Base-by-base conservation (phyloP, 768 basidiomycete species). In the Leccinum sublutescens region DNA sequence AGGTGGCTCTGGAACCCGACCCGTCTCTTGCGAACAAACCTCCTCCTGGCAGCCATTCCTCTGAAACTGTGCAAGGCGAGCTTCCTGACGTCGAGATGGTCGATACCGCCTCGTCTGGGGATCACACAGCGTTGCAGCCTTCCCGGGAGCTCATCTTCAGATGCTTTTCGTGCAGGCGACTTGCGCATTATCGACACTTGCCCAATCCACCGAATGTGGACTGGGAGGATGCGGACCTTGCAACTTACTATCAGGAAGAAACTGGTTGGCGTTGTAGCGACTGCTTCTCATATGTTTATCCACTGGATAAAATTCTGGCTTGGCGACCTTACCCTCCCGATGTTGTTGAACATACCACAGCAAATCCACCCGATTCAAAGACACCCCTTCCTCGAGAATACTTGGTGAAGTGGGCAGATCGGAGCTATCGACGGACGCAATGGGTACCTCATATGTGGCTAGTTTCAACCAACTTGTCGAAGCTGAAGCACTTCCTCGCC, bases 391-490 rank as follows among this genome's bases (percentile, higher is more conserved):
- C 91, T n/a, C 77, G 95, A 48, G 93, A 96, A 72, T 98, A 98
- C 70, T 84, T 98, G 12, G 85, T 98, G 56, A 98, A 98, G 71
- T 98, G 94, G 93, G 72, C 73, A 9, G 85, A 80, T 43, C 77
- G 88, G 49, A 91, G 93, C 63, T 98, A 91, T 72, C 78, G 89
- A 55, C 83, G 88, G 47, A 76, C 83, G 11, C 82, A 89, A 70
- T 98, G 95, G 95, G 93, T 97, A 2, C 89, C 93, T 31, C 95
- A 98, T 66, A 86, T 89, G 78, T 98, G 93, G 93, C 78, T 97
- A 2, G 77, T 86, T 31, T 83, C 88, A 10, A 86, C 83, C n/a
- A 78, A 84, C 54, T 69, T 75, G n/a, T 68, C 72, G 11, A 91
- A 87, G 68, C 75, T 97, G 59, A 89, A 87, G 64, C 83, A 91